A percentile compares a stretch with the other conserved stretches of the same genome.
Conservation (phyloP, 306 rosid species). For the Crotalaria pallida region DNA sequence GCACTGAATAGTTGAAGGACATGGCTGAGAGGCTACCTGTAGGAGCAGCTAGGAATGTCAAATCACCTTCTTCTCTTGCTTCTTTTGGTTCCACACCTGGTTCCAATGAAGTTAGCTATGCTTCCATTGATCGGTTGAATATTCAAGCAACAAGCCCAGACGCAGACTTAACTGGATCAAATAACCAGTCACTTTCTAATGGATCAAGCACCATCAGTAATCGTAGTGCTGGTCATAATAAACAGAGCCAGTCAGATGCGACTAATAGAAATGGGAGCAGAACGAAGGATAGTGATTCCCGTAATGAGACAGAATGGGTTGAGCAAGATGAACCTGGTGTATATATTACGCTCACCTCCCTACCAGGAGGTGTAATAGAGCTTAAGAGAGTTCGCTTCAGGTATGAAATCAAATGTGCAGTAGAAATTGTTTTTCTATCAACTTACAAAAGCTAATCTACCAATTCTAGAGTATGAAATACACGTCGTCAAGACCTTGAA, state of each 20-base stretch:
- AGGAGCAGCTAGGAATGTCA: slow-evolving; percentile 68
- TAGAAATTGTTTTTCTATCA: not conserved
- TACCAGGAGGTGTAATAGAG: slow-evolving; percentile 83
- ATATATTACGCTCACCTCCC: slow-evolving; percentile 81
- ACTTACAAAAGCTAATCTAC: not conserved
- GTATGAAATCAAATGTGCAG: slow-evolving; percentile 33
- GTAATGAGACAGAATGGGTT: slow-evolving; percentile 78
- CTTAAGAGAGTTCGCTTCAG: slow-evolving; percentile 98
- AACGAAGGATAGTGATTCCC: slow-evolving; percentile 71
- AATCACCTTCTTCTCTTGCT: slow-evolving; percentile 63
- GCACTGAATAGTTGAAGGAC: slow-evolving; percentile 73
- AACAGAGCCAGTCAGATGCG: slow-evolving; percentile 60
- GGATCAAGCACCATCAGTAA: slow-evolving; percentile 54
- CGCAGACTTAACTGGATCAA: slow-evolving; percentile 58
- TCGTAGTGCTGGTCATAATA: slow-evolving; percentile 54
- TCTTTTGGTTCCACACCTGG: slow-evolving; percentile 59
- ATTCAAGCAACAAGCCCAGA: slow-evolving; percentile 60
- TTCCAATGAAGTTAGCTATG: slow-evolving; percentile 47
- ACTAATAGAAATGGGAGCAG: slow-evolving; percentile 66
- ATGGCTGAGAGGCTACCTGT: slow-evolving; percentile 96
- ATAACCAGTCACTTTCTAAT: slow-evolving; percentile 58
- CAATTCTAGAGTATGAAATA: slow-evolving; percentile 2
- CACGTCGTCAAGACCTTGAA: not conserved
- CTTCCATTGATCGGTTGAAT: slow-evolving; percentile 54
- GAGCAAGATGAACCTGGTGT: slow-evolving; percentile 98